Evolutionary conservation across 495 filamentous ascomycete genomes (phyloP), one percentile per base, ranked within the genome.

Genomic region (Xylaria grammica): DNA sequence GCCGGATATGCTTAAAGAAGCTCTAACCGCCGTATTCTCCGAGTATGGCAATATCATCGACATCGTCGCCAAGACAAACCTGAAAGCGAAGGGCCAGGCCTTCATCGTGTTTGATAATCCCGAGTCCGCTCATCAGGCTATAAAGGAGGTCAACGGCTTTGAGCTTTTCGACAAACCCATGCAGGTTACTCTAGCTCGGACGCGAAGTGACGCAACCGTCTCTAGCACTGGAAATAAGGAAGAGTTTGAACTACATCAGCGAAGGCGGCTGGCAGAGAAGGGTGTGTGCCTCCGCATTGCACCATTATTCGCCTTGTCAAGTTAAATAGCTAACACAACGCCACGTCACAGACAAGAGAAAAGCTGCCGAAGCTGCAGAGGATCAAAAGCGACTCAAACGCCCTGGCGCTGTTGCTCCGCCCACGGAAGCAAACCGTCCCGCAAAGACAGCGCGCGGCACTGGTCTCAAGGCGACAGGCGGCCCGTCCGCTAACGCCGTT

Each of bases 121-220:
- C 27, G 88, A 93, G 46, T 84, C 90, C 0, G 95, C 93, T 8
- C 81, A 85, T 62, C 83, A 87, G 46, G 95, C 95, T 17, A 91
- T 97, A 64, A 89, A 95, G 24, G 92, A 96, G 63, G 81, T 97
- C 67, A 91, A 98, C 70, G 94, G 93, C 17, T 98, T 99, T 78
- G 92, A 96, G 65, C 80, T 99, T 17, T 97, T 96, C 69, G 93
- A 91, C 26, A 96, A 97, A 79, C 89, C 92, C 2, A 97, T 99
- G 92, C 81, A 88, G 24, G 73, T 97, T 49, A 91, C 91, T 8
- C 91, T 91, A 70, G 96, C 95, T 27, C 88, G 87, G 73, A 94
- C 91, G 4, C 83, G 86, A 27, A 97, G 93, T 72, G 95, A 99
- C 81, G 92, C 91, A 15, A 96, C 90, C 0, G 93, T 98, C 5